Conservation (phyloP, 441 rosid species). For the Rhodomyrtus psidioides region DNA sequence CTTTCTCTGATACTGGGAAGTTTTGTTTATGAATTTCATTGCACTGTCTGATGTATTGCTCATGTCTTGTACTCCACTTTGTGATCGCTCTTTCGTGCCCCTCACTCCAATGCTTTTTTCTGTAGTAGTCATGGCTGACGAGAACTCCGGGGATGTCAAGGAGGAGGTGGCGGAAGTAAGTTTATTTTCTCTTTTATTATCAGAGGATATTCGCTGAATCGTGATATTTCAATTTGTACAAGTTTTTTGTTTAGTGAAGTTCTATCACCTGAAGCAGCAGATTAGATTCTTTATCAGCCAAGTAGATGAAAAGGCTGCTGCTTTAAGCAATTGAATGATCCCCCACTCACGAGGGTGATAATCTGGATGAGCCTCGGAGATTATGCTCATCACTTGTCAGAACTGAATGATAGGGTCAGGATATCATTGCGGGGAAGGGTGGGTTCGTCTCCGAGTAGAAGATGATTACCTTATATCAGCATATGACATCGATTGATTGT, state of each 20-base stretch:
- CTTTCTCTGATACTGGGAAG: background rate
- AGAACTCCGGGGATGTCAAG: constrained; percentile 24
- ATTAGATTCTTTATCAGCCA: background rate
- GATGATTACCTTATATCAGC: background rate
- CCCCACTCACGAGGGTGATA: background rate
- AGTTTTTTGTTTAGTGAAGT: background rate
- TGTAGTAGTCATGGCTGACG: constrained; percentile 40
- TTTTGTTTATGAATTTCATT: background rate
- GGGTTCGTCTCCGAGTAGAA: background rate
- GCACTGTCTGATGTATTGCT: background rate
- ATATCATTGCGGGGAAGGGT: background rate
- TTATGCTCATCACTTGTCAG: background rate
- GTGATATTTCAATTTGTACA: background rate
- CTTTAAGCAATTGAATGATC: background rate
- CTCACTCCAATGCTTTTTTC: background rate
- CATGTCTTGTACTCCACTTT: background rate
- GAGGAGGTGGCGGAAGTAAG: constrained; percentile 59
- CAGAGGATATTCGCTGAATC: background rate
- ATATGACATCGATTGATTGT: background rate
- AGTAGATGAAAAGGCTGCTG: background rate
- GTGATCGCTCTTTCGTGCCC: background rate
- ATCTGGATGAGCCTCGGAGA: background rate
- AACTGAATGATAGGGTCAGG: background rate
- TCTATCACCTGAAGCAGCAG: background rate
- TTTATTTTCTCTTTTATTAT: background rate